Evolutionary conservation across 2,329 filamentous ascomycete species (phyloP), one percentile per base, ranked within the genome.

Genomic region (Beauveria asiatica): DNA sequence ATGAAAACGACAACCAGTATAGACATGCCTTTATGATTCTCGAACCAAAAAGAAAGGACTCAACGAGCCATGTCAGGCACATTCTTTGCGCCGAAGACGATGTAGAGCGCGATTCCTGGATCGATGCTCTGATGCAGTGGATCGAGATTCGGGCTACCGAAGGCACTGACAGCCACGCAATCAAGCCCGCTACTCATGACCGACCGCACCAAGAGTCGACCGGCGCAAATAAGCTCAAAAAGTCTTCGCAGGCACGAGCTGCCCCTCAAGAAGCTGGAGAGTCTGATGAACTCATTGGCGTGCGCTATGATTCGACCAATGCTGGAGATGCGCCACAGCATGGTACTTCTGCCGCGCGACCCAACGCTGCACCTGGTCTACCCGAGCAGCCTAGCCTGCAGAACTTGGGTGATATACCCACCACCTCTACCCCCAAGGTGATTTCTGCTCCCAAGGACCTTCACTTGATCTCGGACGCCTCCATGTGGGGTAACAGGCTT

Each of bases 71-170:
- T 57, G 90, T 97, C 25, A 90, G 93, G 65, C 94, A 99, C 71
- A 92, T 99, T 0, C 79, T 99, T 19, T 99, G 94, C 71, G 93
- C 94, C 0, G 94, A 99, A 73, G 97, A 89, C 68, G 94, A 99
- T 67, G 82, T 81, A 62, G 94, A 99, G 76, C 86, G 94, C 62
- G 94, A 99, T 73, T 81, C 87, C 49, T 99, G 94, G 94, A 93
- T 99, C 1, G 89, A 95, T 61, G 88, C 90, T 23, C 78, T 99
- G 45, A 77, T 97, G 62, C 88, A 90, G 65, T 96, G 95, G 79
- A 92, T 96, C 45, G 91, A 97, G 67, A 86, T 83, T 68, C 81
- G 80, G 56, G 85, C 89, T 45, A 76, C 80, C 1, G 79, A 83
- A 17, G 80, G 88, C 42, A 42, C 69, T 23, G 76, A 76, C 56